Percentiles rank a stretch among this genome's conserved stretches.
These are phyloP conservation scores for Cucumis melo DNA, from an alignment of 306 rosid genomes.

Conservation along the genomic window DNA sequence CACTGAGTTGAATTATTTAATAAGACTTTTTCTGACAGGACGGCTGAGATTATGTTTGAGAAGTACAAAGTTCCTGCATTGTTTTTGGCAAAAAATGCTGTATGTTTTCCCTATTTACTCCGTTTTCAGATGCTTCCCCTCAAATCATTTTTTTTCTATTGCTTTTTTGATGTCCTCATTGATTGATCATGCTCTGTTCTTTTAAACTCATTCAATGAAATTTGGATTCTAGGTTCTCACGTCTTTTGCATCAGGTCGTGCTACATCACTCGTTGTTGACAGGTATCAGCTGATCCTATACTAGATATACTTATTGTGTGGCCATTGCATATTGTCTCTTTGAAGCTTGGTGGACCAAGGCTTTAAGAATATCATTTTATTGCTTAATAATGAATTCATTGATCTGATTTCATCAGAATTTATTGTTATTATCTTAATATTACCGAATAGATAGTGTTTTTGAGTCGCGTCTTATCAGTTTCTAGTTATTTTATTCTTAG, in stretches of 20 bases:
- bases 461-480: background rate
- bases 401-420: background rate
- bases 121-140: constrained; percentile 3
- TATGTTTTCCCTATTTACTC: constrained; percentile 21
- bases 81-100: constrained; percentile 96
- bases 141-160: background rate
- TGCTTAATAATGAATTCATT: background rate
- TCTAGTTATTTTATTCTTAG: background rate
- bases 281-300: constrained; percentile 33
- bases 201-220: background rate
- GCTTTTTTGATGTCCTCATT: background rate
- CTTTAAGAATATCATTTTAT: background rate
- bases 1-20: background rate
- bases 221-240: constrained; percentile 61
- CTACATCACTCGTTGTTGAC: constrained; percentile 93
- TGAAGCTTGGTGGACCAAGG: background rate
- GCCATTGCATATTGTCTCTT: background rate
- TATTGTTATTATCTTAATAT: background rate
- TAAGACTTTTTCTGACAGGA: constrained; percentile 35
- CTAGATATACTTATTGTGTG: background rate
- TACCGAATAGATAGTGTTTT: background rate
- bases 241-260: constrained; percentile 98
- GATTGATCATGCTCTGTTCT: background rate
- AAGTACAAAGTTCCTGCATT: constrained; percentile 95
- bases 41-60: constrained; percentile 93